phyloP scores from a whole-genome alignment of 805 yeast species.

The Lipomyces spencermartinsiae region DNA sequence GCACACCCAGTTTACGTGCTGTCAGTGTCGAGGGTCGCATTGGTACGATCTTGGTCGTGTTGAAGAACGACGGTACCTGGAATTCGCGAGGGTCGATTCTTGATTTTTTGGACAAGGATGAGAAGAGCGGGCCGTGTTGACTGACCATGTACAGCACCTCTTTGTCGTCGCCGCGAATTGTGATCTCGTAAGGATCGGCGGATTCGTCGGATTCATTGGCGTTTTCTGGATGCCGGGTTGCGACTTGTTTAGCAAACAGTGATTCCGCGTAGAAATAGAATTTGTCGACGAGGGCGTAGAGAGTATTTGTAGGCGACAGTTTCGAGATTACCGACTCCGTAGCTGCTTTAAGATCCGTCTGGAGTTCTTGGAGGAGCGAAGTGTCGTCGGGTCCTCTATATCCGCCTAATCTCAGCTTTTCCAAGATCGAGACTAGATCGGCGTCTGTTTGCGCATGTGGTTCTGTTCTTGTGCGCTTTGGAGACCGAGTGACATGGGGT shows the following conservation, averaged over 20 bases:
- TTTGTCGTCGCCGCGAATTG: constrained; percentile 33
- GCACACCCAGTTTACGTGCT: constrained; percentile 28
- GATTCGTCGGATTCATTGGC: constrained; percentile 17
- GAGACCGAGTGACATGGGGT: constrained; percentile 3
- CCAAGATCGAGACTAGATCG: constrained; percentile 24
- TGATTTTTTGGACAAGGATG: constrained; percentile 74
- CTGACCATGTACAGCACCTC: constrained; percentile 70
- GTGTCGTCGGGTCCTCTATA: constrained; percentile 16
- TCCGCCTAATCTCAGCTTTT: constrained; percentile 25
- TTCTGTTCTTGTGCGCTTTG: constrained; percentile 15
- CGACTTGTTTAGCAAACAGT: constrained; percentile 19
- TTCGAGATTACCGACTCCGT: constrained; percentile 23
- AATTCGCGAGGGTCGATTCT: constrained; percentile 76
- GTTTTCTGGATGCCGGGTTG: constrained; percentile 7
- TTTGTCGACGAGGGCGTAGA: constrained; percentile 26
- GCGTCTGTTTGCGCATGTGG: constrained; percentile 2
- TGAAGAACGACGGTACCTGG: constrained; percentile 62
- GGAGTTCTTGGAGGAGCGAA: constrained; percentile 13
- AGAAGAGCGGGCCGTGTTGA: constrained; percentile 76
- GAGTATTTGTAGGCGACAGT: constrained; percentile 15
- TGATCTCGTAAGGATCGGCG: constrained; percentile 25
- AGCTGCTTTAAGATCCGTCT: constrained; percentile 23
- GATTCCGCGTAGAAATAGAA: constrained; percentile 25
- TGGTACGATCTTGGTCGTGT: constrained; percentile 72
- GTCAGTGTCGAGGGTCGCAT: constrained; percentile 28